Conservation (phyloP, 208 protist species). For the Trypanosoma avium region DNA sequence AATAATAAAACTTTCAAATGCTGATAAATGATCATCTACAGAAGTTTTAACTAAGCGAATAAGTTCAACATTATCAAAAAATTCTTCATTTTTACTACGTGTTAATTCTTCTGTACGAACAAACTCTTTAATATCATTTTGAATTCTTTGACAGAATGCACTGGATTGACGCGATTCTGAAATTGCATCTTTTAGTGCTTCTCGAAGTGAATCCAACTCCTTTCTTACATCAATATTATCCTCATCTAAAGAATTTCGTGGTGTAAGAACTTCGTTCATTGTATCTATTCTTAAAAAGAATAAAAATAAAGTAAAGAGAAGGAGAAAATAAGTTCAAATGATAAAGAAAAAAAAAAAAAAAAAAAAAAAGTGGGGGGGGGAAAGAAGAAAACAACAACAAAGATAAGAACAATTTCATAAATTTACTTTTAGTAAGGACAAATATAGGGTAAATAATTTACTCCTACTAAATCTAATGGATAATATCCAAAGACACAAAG, state of each 20-base stretch:
- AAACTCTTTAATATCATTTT: constrained; percentile 23
- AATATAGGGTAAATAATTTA: too few species aligned
- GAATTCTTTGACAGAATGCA: constrained; percentile 23
- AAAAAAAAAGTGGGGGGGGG: too few species aligned
- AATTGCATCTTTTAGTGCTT: constrained; percentile 18
- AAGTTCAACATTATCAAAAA: not conserved
- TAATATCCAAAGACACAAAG: too few species aligned
- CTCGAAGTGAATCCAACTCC: constrained; percentile 14
- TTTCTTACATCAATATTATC: constrained; percentile 2
- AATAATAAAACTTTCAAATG: constrained; percentile 49
- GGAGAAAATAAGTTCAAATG: constrained; percentile 3
- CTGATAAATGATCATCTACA: constrained; percentile 22
- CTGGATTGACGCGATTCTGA: constrained; percentile 19
- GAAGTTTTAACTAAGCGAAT: not conserved
- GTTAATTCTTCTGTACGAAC: constrained; percentile 12
- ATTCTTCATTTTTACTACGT: not conserved
- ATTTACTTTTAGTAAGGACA: too few species aligned
- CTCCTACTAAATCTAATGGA: too few species aligned
- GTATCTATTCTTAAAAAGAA: not conserved
- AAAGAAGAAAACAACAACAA: too few species aligned
- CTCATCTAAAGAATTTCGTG: not conserved
- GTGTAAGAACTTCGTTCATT: not conserved
- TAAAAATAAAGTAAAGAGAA: constrained; percentile 10
- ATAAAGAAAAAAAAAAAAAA: too few species aligned
- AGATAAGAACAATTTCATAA: too few species aligned